Conservation (phyloP, 2,329 filamentous ascomycete genomes). For the Xylaria sp. region DNA sequence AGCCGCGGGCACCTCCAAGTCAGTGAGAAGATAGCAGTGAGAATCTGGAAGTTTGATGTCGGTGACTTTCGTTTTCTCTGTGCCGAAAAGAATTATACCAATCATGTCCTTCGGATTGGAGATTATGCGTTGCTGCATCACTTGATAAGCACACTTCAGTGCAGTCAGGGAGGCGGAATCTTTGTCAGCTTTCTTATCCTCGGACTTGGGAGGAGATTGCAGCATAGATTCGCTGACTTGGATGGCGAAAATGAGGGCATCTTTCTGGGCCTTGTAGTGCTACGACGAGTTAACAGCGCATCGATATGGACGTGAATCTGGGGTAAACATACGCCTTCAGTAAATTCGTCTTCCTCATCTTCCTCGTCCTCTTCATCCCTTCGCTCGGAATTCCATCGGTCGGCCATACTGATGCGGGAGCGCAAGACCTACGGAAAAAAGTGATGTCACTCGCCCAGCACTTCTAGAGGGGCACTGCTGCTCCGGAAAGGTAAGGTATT, state of each 20-base stretch:
- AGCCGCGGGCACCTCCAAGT: conserved; percentile 87
- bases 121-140: conserved; percentile 99
- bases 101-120: conserved; percentile 98
- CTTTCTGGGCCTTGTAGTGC: conserved; percentile 92
- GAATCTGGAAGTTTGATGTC: conserved; percentile 76
- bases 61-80: conserved; percentile 55
- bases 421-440: background rate
- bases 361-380: conserved; percentile 75
- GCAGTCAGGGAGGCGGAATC: conserved; percentile 85
- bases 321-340: conserved; percentile 64
- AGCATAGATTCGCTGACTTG: conserved; percentile 93
- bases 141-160: conserved; percentile 89
- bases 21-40: conserved; percentile 90
- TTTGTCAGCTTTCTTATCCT: conserved; percentile 78
- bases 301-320: conserved; percentile 4
- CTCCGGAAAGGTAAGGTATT: background rate
- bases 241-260: conserved; percentile 98
- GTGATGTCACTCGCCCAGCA: background rate
- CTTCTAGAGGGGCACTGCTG: background rate
- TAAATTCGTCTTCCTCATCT: conserved; percentile 71
- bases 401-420: conserved; percentile 38
- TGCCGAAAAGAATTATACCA: conserved; percentile 91
- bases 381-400: conserved; percentile 58
- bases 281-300: conserved; percentile 50
- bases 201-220: conserved; percentile 67